A percentile compares a stretch with the other conserved stretches of the same genome.
phyloP scores from a whole-genome alignment of 164 flowering plant species.

The Echeveria elegans region DNA sequence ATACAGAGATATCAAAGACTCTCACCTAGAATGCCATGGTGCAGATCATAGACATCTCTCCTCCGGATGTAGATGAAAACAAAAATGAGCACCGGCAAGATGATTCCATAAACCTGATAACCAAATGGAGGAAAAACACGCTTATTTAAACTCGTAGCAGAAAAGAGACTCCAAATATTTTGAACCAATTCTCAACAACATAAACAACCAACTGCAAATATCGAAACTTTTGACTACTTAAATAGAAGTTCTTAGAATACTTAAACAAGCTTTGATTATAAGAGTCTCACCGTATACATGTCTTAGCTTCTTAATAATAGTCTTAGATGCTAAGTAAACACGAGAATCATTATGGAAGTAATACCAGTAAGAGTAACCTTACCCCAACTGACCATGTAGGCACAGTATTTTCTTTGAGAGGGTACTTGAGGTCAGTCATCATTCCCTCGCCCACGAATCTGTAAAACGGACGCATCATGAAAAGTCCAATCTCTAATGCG shows the following conservation, averaged over 20 bases:
- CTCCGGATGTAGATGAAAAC: slow-evolving; percentile 37
- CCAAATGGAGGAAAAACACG: slow-evolving; percentile 5
- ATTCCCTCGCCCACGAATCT: slow-evolving; percentile 74
- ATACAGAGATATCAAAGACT: background rate
- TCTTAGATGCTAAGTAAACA: background rate
- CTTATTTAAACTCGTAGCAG: background rate
- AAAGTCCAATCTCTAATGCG: slow-evolving; percentile 33
- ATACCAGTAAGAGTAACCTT: slow-evolving; percentile 28
- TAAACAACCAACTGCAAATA: too few species aligned
- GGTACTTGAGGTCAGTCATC: slow-evolving; percentile 79
- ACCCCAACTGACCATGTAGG: slow-evolving; percentile 92
- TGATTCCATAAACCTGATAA: slow-evolving; percentile 37
- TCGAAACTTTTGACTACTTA: too few species aligned
- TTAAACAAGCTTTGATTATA: too few species aligned
- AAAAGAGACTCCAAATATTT: too few species aligned
- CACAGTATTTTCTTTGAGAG: slow-evolving; percentile 58
- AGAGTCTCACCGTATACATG: background rate
- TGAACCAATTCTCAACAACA: too few species aligned
- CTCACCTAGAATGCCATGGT: slow-evolving; percentile 60
- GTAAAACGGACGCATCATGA: slow-evolving; percentile 56
- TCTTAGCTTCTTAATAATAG: background rate
- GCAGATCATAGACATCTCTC: slow-evolving; percentile 76
- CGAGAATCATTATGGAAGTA: background rate
- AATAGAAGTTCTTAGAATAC: too few species aligned
- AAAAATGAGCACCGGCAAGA: slow-evolving; percentile 48